Evolutionary conservation across 83 land plant species (phyloP).

Genomic region (Diphasiastrum complanatum): DNA sequence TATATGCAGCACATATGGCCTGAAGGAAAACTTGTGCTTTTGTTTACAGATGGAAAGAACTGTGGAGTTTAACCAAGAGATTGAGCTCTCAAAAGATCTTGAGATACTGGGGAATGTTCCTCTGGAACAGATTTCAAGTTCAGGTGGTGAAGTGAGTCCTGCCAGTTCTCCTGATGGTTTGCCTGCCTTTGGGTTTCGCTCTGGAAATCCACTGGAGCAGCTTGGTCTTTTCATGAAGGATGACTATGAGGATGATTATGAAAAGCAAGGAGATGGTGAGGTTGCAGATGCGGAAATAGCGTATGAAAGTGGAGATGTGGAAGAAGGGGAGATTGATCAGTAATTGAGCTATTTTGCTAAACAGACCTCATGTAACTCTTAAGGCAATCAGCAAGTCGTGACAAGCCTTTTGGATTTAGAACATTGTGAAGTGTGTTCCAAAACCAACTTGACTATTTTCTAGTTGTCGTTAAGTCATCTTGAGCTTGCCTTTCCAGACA

Average conservation of each 20-base stretch:
- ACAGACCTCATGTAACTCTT: too few relatives aligned
- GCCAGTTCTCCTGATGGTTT: constrained; percentile 41
- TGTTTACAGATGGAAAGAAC: constrained; percentile 79
- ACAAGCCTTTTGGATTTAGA: too few relatives aligned
- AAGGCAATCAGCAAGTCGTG: too few relatives aligned
- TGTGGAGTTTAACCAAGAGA: constrained; percentile 72
- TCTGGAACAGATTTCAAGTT: constrained; percentile 36
- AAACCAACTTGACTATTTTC: too few relatives aligned
- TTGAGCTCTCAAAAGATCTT: constrained; percentile 56
- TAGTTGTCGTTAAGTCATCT: too few relatives aligned
- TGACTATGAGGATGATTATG: constrained; percentile 53
- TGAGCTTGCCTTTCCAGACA: too few relatives aligned
- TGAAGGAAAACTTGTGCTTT: background rate
- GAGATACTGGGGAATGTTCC: constrained; percentile 61
- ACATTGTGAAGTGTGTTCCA: too few relatives aligned
- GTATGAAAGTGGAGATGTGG: constrained; percentile 22
- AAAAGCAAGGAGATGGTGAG: constrained; percentile 21
- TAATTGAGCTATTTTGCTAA: too few relatives aligned
- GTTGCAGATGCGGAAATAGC: constrained; percentile 20
- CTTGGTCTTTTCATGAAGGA: constrained; percentile 78
- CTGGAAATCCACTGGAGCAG: constrained; percentile 70
- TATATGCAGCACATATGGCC: background rate
- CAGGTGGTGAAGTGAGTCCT: constrained; percentile 47
- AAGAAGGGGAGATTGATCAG: constrained; percentile 35
- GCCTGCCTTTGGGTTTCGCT: constrained; percentile 49